Evolutionary conservation across 164 flowering plant species (phyloP).

Genomic region (Macadamia integrifolia): DNA sequence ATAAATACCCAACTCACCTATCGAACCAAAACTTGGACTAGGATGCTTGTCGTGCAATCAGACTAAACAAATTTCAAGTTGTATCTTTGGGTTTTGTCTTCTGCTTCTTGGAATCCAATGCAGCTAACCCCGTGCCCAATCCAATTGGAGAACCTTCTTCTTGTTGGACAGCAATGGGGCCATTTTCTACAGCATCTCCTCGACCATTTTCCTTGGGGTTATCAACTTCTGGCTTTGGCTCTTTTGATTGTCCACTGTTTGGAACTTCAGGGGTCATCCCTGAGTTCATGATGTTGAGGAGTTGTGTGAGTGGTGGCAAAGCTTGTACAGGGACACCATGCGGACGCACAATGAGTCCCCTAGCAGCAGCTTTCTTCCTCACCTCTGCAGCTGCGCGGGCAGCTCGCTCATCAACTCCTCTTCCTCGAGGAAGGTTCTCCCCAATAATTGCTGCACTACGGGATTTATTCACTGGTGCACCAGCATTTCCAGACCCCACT

Average conservation of each 20-base stretch:
- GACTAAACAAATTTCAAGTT: constrained; percentile 20
- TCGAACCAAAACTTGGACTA: not conserved
- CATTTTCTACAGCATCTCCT: constrained; percentile 21
- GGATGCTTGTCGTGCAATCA: not conserved
- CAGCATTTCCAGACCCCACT: constrained; percentile 47
- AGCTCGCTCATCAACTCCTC: constrained; percentile 85
- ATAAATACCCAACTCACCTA: constrained; percentile 7
- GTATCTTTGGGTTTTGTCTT: constrained; percentile 50
- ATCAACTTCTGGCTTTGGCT: constrained; percentile 26
- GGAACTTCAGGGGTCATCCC: constrained; percentile 41
- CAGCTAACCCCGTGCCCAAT: constrained; percentile 60
- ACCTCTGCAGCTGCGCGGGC: constrained; percentile 85
- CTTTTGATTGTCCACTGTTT: constrained; percentile 21
- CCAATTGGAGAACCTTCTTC: constrained; percentile 59
- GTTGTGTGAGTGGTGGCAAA: constrained; percentile 58
- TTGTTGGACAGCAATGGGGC: constrained; percentile 22
- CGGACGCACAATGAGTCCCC: constrained; percentile 61
- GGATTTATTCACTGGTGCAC: constrained; percentile 40
- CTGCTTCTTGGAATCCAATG: constrained; percentile 64
- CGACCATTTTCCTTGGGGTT: constrained; percentile 21
- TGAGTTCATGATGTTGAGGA: constrained; percentile 60
- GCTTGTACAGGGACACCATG: constrained; percentile 73
- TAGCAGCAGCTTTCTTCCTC: constrained; percentile 86
- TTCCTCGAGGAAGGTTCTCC: constrained; percentile 65
- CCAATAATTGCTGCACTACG: constrained; percentile 50